These are phyloP conservation scores for Setaria italica DNA, from an alignment of 202 grass and related monocot species.

Conservation along the genomic window DNA sequence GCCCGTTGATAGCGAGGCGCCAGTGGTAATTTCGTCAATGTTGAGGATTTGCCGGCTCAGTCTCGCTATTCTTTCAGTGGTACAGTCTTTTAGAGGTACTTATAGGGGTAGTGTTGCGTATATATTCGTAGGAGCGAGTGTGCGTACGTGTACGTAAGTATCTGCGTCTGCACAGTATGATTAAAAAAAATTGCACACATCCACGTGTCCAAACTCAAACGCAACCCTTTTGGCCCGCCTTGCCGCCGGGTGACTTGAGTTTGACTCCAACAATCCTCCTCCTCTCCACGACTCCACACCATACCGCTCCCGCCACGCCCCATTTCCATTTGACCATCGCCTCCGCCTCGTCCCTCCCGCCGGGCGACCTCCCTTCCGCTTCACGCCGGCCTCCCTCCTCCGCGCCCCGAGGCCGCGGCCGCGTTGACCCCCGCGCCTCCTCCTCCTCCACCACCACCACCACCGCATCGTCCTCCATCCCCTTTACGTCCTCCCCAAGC, in stretches of 20 bases:
- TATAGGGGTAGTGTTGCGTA: no score
- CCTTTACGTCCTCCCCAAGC: constrained; percentile 60
- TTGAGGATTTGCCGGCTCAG: no score
- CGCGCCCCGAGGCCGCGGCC: constrained; percentile 49
- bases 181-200: background rate
- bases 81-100: no score
- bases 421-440: constrained; percentile 49
- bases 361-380: constrained; percentile 51
- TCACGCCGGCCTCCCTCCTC: constrained; percentile 44
- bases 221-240: background rate
- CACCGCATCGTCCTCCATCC: background rate
- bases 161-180: no score
- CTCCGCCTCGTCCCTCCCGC: constrained; percentile 36
- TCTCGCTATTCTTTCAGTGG: no score
- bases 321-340: constrained; percentile 31
- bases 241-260: constrained; percentile 35
- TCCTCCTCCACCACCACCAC: constrained; percentile 23
- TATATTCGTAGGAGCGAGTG: no score
- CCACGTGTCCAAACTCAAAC: background rate
- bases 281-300: background rate
- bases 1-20: no score
- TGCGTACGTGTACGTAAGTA: no score
- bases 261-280: constrained; percentile 55
- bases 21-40: no score
- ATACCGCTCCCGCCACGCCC: background rate